A percentile compares a stretch with the other conserved stretches of the same genome.
Conservation (phyloP, 371 early-diverging fungal genomes). For the Circinella umbellata region DNA sequence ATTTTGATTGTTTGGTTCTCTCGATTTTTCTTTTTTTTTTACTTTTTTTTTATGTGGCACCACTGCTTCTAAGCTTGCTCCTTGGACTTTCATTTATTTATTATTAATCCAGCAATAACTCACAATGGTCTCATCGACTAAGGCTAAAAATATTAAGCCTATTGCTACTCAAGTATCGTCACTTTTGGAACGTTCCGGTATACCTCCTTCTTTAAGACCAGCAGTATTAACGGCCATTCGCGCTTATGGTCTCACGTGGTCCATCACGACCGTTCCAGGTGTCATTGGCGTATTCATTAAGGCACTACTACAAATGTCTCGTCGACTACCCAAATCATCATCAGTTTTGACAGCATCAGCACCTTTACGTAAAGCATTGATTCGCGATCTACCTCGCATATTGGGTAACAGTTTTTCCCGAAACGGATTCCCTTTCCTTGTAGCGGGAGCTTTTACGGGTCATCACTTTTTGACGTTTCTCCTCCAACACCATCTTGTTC, state of each 20-base stretch:
- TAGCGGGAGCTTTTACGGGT: slow-evolving; percentile 42
- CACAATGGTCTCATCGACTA: too few species aligned
- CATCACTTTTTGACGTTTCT: slow-evolving; percentile 28
- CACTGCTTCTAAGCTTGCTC: too few species aligned
- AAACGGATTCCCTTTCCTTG: slow-evolving; percentile 45
- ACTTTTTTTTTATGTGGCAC: too few species aligned
- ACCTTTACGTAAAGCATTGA: slow-evolving; percentile 26
- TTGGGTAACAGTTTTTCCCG: slow-evolving; percentile 26
- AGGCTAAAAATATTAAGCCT: too few species aligned
- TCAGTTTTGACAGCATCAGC: slow-evolving; percentile 6
- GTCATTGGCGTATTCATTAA: slow-evolving; percentile 32
- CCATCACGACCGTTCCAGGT: slow-evolving; percentile 36
- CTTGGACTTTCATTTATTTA: too few species aligned
- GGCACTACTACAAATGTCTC: slow-evolving; percentile 5
- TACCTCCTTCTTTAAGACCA: slow-evolving; percentile 17
- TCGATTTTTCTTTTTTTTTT: too few species aligned
- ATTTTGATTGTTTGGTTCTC: too few species aligned
- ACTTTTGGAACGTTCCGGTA: background rate
- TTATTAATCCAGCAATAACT: too few species aligned
- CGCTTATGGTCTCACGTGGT: slow-evolving; percentile 48
- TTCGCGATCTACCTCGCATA: slow-evolving; percentile 23
- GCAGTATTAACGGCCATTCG: slow-evolving; percentile 40
- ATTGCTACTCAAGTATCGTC: background rate
- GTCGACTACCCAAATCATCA: background rate
- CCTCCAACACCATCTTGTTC: slow-evolving; percentile 6